phyloP scores from a whole-genome alignment of 1,139 yeast species.

The Debaryomyces coudertii region DNA sequence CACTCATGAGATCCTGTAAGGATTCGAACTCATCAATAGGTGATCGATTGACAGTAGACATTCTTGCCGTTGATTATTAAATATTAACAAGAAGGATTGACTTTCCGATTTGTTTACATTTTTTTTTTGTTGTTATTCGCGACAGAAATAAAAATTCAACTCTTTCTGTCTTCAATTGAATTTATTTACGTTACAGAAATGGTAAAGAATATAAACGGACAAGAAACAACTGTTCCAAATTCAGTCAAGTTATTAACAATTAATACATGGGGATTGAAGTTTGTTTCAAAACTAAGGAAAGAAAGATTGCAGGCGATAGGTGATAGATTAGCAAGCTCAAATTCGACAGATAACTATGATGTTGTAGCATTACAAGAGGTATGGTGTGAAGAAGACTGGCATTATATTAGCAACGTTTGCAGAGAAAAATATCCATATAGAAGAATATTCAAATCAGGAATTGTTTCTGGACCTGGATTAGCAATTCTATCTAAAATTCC shows the following conservation, averaged over 20 bases:
- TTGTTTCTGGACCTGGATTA: slow-evolving; percentile 90
- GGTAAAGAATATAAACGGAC: background rate
- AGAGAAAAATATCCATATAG: slow-evolving; percentile 58
- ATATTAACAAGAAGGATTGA: background rate
- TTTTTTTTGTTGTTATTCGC: background rate
- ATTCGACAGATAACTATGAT: slow-evolving; percentile 58
- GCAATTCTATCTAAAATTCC: slow-evolving; percentile 85
- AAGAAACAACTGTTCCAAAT: slow-evolving; percentile 4
- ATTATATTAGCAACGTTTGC: slow-evolving; percentile 54
- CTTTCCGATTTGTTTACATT: slow-evolving; percentile 12
- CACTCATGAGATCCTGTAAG: slow-evolving; percentile 34
- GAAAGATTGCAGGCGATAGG: slow-evolving; percentile 77
- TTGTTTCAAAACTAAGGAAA: slow-evolving; percentile 68
- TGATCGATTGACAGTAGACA: slow-evolving; percentile 7
- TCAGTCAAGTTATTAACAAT: slow-evolving; percentile 59
- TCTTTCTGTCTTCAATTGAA: background rate
- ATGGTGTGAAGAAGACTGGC: slow-evolving; percentile 90
- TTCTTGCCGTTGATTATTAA: background rate
- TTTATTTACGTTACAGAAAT: background rate
- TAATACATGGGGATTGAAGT: slow-evolving; percentile 90
- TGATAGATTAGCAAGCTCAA: slow-evolving; percentile 53
- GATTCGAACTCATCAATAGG: slow-evolving; percentile 28
- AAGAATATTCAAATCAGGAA: slow-evolving; percentile 79
- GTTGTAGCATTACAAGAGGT: slow-evolving; percentile 89
- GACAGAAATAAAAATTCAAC: background rate